Conservation (phyloP, 768 basidiomycete genomes). For the Tulasnella sp. region DNA sequence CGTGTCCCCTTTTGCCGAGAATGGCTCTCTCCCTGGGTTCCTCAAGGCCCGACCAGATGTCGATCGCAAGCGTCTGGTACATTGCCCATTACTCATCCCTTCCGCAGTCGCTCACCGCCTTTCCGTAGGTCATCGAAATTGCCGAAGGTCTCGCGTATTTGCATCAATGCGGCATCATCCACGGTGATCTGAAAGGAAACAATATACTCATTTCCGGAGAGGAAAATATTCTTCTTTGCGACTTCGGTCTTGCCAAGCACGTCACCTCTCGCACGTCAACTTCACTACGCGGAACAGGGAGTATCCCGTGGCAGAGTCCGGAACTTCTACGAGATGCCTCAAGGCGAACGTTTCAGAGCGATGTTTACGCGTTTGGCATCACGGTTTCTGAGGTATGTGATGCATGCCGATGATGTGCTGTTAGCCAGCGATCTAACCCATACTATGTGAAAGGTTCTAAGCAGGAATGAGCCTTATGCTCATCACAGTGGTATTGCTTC, state of each 20-base stretch:
- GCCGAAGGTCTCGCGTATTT: background rate
- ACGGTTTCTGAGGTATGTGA: background rate
- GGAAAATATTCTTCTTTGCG: background rate
- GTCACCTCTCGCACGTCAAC: background rate
- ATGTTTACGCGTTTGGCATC: background rate
- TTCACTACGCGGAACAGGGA: background rate
- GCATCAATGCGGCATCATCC: background rate
- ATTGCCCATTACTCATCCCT: too few relatives aligned
- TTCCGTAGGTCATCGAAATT: background rate
- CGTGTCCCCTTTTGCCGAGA: background rate
- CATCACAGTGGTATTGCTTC: background rate
- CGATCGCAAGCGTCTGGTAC: background rate
- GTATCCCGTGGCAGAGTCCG: background rate
- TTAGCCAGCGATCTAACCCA: background rate
- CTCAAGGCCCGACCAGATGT: background rate
- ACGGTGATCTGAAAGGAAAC: background rate
- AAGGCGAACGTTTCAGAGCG: background rate
- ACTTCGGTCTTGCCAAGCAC: background rate
- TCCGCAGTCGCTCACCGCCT: background rate
- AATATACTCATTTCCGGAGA: background rate
- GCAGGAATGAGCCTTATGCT: background rate
- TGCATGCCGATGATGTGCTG: too few relatives aligned
- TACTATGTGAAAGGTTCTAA: background rate
- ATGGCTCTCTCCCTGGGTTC: background rate
- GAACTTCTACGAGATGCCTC: background rate